A percentile compares a stretch with the other conserved stretches of the same genome.
Evolutionary conservation across 169 alveolate species (phyloP).

Genomic region (Cryptosporidium sp.): DNA sequence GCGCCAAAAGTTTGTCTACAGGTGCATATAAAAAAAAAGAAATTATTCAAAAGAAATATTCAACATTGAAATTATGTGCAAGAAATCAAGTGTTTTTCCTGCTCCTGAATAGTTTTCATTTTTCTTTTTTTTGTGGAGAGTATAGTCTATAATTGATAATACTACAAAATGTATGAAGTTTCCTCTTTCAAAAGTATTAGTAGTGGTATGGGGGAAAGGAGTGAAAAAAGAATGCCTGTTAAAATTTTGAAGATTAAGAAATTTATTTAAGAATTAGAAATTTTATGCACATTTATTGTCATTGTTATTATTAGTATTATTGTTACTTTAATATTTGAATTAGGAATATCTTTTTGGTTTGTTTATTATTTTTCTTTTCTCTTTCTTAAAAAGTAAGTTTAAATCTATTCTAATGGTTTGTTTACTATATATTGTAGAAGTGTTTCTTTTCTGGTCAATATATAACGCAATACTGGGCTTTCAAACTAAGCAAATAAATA

Average conservation of each 20-base stretch:
- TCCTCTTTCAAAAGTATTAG: too few relatives aligned
- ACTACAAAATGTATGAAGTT: neutral
- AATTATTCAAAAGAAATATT: too few relatives aligned
- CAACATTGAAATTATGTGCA: neutral
- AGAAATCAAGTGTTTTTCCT: neutral
- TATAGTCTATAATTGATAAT: too few relatives aligned
- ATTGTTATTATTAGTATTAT: too few relatives aligned
- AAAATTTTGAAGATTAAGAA: neutral
- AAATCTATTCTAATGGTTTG: neutral
- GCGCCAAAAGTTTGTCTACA: conserved; percentile 49
- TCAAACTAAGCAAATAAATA: neutral
- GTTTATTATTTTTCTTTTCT: neutral
- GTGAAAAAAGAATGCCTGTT: neutral
- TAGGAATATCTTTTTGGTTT: too few relatives aligned
- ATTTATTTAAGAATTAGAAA: too few relatives aligned
- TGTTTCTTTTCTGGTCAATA: neutral
- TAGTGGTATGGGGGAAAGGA: too few relatives aligned
- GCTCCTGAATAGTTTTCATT: too few relatives aligned
- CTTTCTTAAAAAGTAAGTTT: too few relatives aligned
- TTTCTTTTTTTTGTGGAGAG: neutral
- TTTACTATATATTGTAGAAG: too few relatives aligned
- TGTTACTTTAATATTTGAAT: too few relatives aligned
- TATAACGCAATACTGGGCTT: neutral
- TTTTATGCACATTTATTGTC: too few relatives aligned
- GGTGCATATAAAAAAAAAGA: conserved; percentile 23